Evolutionary conservation across 106 monocot species (phyloP).

Genomic region (Cymbidium sinense): DNA sequence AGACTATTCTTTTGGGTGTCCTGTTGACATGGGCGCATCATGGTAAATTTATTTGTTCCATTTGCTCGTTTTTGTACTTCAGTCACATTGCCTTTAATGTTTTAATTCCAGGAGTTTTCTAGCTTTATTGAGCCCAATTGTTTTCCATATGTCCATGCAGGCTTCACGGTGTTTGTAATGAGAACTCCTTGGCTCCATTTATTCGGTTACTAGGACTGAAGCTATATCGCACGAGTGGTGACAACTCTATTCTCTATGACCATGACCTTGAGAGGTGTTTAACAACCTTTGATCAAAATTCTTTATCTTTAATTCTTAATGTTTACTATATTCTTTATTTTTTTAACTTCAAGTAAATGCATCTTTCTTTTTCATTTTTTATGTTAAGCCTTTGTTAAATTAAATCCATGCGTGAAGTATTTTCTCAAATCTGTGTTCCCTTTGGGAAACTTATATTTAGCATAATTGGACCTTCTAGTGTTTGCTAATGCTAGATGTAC

Average conservation of each 20-base stretch:
- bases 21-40: slow-evolving; percentile 97
- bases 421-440: no score
- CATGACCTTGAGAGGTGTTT: slow-evolving; percentile 91
- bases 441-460: no score
- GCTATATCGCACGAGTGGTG: slow-evolving; percentile 94
- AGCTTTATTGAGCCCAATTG: not conserved
- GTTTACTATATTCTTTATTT: not conserved
- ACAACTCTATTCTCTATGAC: slow-evolving; percentile 92
- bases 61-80: not conserved
- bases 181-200: slow-evolving; percentile 89
- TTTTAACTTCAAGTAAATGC: not conserved
- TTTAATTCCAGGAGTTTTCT: not conserved
- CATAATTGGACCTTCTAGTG: no score
- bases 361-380: not conserved
- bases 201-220: slow-evolving; percentile 69
- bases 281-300: not conserved
- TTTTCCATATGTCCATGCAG: slow-evolving; percentile 24
- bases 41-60: slow-evolving; percentile 39
- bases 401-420: not conserved
- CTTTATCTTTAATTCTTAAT: not conserved
- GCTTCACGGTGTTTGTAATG: slow-evolving; percentile 97
- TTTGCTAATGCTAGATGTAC: no score
- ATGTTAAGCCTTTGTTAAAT: not conserved
- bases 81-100: not conserved
- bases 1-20: slow-evolving; percentile 94